Evolutionary conservation across 2,329 filamentous ascomycete species (phyloP), one percentile per base, ranked within the genome.

Genomic region (Aspergillus oerlinghausenensis): DNA sequence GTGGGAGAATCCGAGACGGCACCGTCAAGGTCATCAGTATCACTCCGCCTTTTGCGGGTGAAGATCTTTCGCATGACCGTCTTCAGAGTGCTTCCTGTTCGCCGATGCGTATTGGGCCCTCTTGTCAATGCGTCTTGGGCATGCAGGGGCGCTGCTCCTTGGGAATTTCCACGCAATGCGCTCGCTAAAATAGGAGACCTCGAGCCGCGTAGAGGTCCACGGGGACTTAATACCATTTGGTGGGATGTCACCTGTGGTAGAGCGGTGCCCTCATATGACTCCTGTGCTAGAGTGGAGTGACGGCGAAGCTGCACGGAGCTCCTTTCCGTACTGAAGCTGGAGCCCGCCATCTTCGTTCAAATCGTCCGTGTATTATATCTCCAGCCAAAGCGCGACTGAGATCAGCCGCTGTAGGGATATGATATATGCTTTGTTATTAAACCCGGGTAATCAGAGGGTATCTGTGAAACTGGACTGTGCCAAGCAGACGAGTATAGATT

Each of bases 51-150:
- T 60, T 74, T 75, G 21, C 72, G 69, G 38, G 70, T 74, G 63
- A 77, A 77, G 48, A 77, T 70, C 62, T 73, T 77, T 51, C 73
- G 72, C 75, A 77, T 77, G n/a, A 76, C 73, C 2, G 70, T 74
- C 57, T 73, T 76, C 51, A 77, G 55, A 2, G 75, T 74, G 55
- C 74, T 77, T 9, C 70, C 73, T 5, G 73, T 74, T 11, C 75
- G 71, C 50, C 72, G 73, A 59, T 76, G 73, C 14, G 63, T 63
- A 35, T 64, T 55, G 1, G 70, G 60, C 1, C 60, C 59, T 19
- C 66, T 67, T 26, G 68, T 63, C 25, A 66, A 57, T 8, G 64
- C 63, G 25, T 62, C 60, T 19, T 68, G 64, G 1, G 66, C 60
- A 17, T 61, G 62, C 43, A 66, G 63, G 21, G 52, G 52, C 3